Evolutionary conservation across 805 yeast species (phyloP).

Genomic region (Starmera amethionina): DNA sequence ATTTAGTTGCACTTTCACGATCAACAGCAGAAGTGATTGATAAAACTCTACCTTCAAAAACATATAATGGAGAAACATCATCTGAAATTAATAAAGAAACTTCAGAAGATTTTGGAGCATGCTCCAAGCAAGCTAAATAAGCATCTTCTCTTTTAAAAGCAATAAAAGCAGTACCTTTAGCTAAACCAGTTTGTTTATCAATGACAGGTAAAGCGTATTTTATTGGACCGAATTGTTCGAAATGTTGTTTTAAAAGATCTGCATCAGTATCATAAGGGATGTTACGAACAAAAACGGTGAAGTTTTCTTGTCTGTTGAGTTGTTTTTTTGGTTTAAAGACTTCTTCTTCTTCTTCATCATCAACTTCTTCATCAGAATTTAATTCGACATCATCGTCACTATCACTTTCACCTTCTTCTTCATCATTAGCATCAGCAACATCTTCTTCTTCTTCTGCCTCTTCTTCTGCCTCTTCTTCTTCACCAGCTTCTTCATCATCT

Average conservation of each 20-base stretch:
- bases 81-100: slow-evolving; percentile 75
- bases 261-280: slow-evolving; percentile 90
- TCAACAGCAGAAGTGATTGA: slow-evolving; percentile 81
- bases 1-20: slow-evolving; percentile 66
- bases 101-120: slow-evolving; percentile 67
- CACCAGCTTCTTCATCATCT: slow-evolving; percentile 28
- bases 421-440: slow-evolving; percentile 22
- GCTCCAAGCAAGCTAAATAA: slow-evolving; percentile 55
- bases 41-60: slow-evolving; percentile 84
- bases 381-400: slow-evolving; percentile 19
- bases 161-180: slow-evolving; percentile 93
- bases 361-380: slow-evolving; percentile 15
- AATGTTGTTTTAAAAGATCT: slow-evolving; percentile 71
- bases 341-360: slow-evolving; percentile 24
- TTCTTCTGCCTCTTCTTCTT: slow-evolving; percentile 28
- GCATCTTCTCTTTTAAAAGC: slow-evolving; percentile 61
- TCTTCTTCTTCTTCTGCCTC: slow-evolving; percentile 24
- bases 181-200: slow-evolving; percentile 76
- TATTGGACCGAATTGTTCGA: slow-evolving; percentile 72
- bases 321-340: slow-evolving; percentile 25
- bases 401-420: slow-evolving; percentile 18
- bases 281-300: slow-evolving; percentile 79
- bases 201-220: slow-evolving; percentile 90
- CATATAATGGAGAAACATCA: slow-evolving; percentile 83
- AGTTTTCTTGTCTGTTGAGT: slow-evolving; percentile 56